Base-by-base conservation (phyloP, 2,329 filamentous ascomycete species). In the Leptographium procerum region DNA sequence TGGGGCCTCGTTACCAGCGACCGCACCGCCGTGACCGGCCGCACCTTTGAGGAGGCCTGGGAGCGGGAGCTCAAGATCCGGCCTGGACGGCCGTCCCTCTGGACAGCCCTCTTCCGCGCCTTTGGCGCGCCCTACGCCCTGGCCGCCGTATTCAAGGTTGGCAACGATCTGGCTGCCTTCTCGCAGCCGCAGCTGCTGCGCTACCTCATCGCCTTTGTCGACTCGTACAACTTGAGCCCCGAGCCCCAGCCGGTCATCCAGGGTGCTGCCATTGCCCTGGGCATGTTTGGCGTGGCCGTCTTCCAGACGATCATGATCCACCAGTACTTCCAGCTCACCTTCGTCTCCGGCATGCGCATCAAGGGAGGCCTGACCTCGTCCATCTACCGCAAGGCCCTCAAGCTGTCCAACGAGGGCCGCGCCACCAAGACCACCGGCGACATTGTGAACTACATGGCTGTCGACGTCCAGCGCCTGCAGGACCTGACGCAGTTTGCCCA, bases 361-460 rank as follows among this genome's bases (percentile, higher is more conserved):
- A 97, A 96, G 75, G 88, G 90, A 47, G 87, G 91, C 3, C 74
- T 99, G 62, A 92, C 89, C 8, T 88, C 92, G 1, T 83, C 91
- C 59, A 97, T 99, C 63, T 99, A 99, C 71, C 82, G 86, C 60
- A 99, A 99, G 74, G 88, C 91, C 0, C 79, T 97, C 62, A 86
- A 84, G 63, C 78, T 99, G 22, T 97, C 92, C 6, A 97, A 95
- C 66, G 94, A 99, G 73, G 94, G 94, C 10, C 84, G 92, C 57
- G 82, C 91, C 2, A 74, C 85, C 51, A 96, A 97, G 74, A 89
- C 89, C 0, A 99, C 94, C 0, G 94, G 94, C 59, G 95, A 99
- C 67, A 97, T 99, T 67, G 94, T 99, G 70, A 99, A 99, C 69
- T 94, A 96, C 73, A 99, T 99, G 92, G 94, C 95, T 52, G 92